These are phyloP conservation scores for Rhodocollybia butyracea DNA, from an alignment of 768 basidiomycete genomes.

Conservation along the genomic window DNA sequence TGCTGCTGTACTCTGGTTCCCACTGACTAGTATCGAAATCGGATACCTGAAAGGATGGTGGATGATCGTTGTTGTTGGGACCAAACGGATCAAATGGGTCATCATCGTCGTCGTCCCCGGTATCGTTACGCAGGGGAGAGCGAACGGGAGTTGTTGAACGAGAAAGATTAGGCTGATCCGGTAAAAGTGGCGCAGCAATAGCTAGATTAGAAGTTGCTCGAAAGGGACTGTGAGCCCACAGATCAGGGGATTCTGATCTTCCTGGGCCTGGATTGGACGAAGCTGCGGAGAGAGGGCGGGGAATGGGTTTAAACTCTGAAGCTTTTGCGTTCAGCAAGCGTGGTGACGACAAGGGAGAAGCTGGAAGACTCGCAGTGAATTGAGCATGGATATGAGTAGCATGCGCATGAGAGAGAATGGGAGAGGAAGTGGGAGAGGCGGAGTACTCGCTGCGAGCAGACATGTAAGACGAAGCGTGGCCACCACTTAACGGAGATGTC, in stretches of 20 bases:
- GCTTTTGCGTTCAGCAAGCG: slow-evolving; percentile 88
- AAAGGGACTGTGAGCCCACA: slow-evolving; percentile 77
- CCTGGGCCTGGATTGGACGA: slow-evolving; percentile 57
- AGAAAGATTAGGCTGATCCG: slow-evolving; percentile 52
- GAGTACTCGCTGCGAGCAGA: slow-evolving; percentile 51
- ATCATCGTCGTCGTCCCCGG: slow-evolving; percentile 64
- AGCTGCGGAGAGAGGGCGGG: slow-evolving; percentile 73
- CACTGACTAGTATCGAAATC: slow-evolving; percentile 56
- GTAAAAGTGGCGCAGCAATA: slow-evolving; percentile 85
- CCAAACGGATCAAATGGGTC: slow-evolving; percentile 83
- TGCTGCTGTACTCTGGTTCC: slow-evolving; percentile 46
- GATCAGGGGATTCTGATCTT: slow-evolving; percentile 82
- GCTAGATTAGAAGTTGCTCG: slow-evolving; percentile 82
- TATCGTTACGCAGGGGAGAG: slow-evolving; percentile 57
- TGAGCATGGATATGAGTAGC: slow-evolving; percentile 55
- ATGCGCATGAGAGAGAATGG: slow-evolving; percentile 56
- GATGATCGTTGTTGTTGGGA: slow-evolving; percentile 40
- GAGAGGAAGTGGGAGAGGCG: slow-evolving; percentile 61
- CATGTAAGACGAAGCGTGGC: slow-evolving; percentile 53
- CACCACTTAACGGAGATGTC: slow-evolving; percentile 65
- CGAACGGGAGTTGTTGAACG: slow-evolving; percentile 68
- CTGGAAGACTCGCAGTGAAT: slow-evolving; percentile 76
- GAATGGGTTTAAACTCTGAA: slow-evolving; percentile 82
- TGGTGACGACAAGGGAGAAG: slow-evolving; percentile 83
- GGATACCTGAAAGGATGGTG: slow-evolving; percentile 58